These are phyloP conservation scores for Fusarium pseudograminearum DNA, from an alignment of 2,329 filamentous ascomycete genomes.

Conservation along the genomic window DNA sequence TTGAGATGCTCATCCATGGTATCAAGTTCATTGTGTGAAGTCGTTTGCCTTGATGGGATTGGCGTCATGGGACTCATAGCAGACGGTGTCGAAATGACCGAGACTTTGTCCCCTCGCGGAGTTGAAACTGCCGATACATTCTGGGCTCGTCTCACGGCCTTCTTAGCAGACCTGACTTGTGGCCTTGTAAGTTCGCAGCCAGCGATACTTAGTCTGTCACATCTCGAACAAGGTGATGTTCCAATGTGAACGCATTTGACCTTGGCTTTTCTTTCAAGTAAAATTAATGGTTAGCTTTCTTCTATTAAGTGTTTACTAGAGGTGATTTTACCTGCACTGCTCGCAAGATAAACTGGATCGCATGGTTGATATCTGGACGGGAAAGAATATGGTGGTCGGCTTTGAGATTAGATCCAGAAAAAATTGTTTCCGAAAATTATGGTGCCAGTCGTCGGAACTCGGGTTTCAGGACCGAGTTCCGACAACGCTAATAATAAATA, in stretches of 20 bases:
- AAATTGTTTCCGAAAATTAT: slow-evolving; percentile 4
- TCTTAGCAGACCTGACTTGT: slow-evolving; percentile 4
- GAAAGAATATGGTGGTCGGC: slow-evolving; percentile 21
- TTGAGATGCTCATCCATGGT: slow-evolving; percentile 46
- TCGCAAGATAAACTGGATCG: slow-evolving; percentile 54
- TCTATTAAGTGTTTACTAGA: fast-evolving
- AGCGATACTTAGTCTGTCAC: slow-evolving; percentile 43
- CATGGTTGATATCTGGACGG: slow-evolving; percentile 39
- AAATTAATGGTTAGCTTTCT: not conserved
- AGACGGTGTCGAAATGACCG: not conserved
- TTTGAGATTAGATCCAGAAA: slow-evolving; percentile 5
- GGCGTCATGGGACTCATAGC: not conserved
- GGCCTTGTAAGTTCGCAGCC: slow-evolving; percentile 47
- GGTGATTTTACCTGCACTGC: slow-evolving; percentile 46
- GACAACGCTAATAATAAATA: no score
- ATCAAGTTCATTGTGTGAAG: not conserved
- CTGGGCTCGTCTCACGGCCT: slow-evolving; percentile 8
- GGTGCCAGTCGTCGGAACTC: slow-evolving; percentile 22
- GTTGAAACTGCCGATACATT: not conserved
- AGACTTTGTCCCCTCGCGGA: not conserved
- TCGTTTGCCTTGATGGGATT: not conserved
- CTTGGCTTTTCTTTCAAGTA: slow-evolving; percentile 48
- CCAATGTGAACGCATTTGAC: slow-evolving; percentile 53
- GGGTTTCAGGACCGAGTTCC: not conserved
- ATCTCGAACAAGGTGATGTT: slow-evolving; percentile 49